Conservation (phyloP, 208 protist species). For the Trypanosoma vivax region DNA sequence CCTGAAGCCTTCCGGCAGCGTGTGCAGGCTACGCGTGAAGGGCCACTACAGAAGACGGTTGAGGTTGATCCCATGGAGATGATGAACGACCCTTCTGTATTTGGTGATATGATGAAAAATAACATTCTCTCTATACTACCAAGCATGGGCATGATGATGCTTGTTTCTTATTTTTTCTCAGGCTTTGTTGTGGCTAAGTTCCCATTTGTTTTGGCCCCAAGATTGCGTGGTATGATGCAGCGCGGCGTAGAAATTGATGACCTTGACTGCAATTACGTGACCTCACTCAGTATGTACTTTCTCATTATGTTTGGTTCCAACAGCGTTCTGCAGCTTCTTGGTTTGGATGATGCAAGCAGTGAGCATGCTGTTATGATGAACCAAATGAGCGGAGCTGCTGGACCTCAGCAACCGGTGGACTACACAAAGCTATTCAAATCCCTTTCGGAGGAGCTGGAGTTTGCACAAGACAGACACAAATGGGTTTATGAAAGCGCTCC, state of each 20-base stretch:
- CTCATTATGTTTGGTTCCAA: slow-evolving; percentile 92
- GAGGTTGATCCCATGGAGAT: slow-evolving; percentile 87
- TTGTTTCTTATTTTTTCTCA: slow-evolving; percentile 94
- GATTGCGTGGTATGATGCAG: slow-evolving; percentile 94
- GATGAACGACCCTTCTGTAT: slow-evolving; percentile 89
- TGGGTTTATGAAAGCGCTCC: slow-evolving; percentile 66
- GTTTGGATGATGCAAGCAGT: slow-evolving; percentile 49
- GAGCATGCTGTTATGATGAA: slow-evolving; percentile 38
- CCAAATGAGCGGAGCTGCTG: slow-evolving; percentile 44
- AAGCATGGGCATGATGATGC: slow-evolving; percentile 94
- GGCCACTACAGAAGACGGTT: slow-evolving; percentile 56
- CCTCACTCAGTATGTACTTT: slow-evolving; percentile 94
- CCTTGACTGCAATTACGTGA: slow-evolving; percentile 94
- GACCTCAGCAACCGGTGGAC: slow-evolving; percentile 55
- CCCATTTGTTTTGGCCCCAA: slow-evolving; percentile 91
- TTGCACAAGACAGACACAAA: slow-evolving; percentile 59
- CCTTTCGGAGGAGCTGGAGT: slow-evolving; percentile 64
- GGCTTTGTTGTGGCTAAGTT: slow-evolving; percentile 96
- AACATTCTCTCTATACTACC: slow-evolving; percentile 92
- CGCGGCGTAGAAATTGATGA: slow-evolving; percentile 91
- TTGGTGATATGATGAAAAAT: slow-evolving; percentile 94
- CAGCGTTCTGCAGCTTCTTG: slow-evolving; percentile 90
- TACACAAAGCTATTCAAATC: slow-evolving; percentile 79
- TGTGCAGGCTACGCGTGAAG: slow-evolving; percentile 39
- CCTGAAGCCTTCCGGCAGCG: slow-evolving; percentile 53